Base-by-base conservation (phyloP, 73 alveolate genomes). In the Tetrahymena thermophila region DNA sequence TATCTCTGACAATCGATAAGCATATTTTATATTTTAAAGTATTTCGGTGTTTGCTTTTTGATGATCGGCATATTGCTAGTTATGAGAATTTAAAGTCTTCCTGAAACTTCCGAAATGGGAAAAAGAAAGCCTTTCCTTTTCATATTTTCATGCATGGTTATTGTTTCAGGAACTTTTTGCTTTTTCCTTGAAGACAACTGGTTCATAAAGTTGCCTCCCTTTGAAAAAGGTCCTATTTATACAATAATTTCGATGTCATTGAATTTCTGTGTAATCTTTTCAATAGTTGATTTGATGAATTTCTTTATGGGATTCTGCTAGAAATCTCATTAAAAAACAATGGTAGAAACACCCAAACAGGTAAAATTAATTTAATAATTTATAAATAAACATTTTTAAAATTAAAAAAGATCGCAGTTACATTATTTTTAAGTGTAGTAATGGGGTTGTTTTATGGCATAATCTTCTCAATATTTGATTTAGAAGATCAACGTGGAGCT, bases 371-470 rank as follows among this genome's bases (percentile, higher is more conserved):
- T n/a, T 19, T 23, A 25, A n/a, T n/a, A 19, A n/a, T 28, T 71
- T 71, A 17, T n/a, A 28, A 8, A 23, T 25, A 19, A 71, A 8
- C 3, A 71, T 25, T 71, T 71, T 71, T 25, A 71, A 28, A 28
- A 25, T 31, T 4, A 28, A 28, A 71, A 71, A 11, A 94, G 93
- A 89, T 94, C 5, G 42, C 58, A 25, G 93, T 55, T 15, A 38
- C 93, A 93, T 11, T 94, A 19, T 42, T 38, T 43, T n/a, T 94
- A 37, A 40, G 96, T 23, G 57, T 93, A 85, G 35, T 89, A 21
- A 94, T 94, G 96, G 96, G 96, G 9, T 31, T 89, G n/a, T 35
- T 93, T 94, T 94, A 85, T 94, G 96, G 96, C 15, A 40, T 94
- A 23, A 89, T 94, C 25, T 94, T 89, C 93, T 95, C 96, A 16